Conservation (phyloP, 2,329 filamentous ascomycete species). For the Phialophora verrucosa region DNA sequence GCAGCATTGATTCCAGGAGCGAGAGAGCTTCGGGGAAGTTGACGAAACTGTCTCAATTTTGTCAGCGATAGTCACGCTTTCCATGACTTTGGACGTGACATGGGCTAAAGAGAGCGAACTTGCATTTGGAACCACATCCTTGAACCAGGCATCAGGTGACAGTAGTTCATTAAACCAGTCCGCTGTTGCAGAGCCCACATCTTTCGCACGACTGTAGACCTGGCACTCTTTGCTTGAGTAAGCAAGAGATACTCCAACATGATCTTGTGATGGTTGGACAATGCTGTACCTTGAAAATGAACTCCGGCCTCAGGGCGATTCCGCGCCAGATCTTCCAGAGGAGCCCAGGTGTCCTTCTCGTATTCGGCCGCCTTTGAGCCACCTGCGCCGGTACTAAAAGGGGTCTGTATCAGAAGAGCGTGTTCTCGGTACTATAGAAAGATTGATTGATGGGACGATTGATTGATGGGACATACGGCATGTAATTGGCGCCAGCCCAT, state of each 20-base stretch:
- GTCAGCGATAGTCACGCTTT: no score
- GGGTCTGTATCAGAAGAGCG: background rate
- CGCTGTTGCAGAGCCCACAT: slow-evolving; percentile 59
- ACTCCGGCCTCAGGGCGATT: slow-evolving; percentile 74
- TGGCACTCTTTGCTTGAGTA: background rate
- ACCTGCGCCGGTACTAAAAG: slow-evolving; percentile 40
- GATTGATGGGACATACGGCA: slow-evolving; percentile 60
- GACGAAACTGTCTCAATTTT: background rate
- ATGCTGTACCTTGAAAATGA: slow-evolving; percentile 63
- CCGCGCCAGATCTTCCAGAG: slow-evolving; percentile 61
- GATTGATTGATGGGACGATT: slow-evolving; percentile 41
- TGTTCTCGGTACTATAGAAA: no score
- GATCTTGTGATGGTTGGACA: slow-evolving; percentile 41
- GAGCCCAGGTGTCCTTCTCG: slow-evolving; percentile 66
- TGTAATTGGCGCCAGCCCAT: slow-evolving; percentile 77
- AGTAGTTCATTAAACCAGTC: slow-evolving; percentile 71
- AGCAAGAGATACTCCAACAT: background rate
- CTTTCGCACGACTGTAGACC: slow-evolving; percentile 48
- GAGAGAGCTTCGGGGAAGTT: background rate
- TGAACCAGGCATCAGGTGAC: slow-evolving; percentile 73
- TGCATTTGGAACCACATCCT: slow-evolving; percentile 71
- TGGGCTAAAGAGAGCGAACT: slow-evolving; percentile 31
- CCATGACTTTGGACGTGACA: no score
- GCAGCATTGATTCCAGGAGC: slow-evolving; percentile 66
- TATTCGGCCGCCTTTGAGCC: slow-evolving; percentile 49